phyloP scores from a whole-genome alignment of 108 stramenopile genomes.

The Pseudonitzschia pungens region DNA sequence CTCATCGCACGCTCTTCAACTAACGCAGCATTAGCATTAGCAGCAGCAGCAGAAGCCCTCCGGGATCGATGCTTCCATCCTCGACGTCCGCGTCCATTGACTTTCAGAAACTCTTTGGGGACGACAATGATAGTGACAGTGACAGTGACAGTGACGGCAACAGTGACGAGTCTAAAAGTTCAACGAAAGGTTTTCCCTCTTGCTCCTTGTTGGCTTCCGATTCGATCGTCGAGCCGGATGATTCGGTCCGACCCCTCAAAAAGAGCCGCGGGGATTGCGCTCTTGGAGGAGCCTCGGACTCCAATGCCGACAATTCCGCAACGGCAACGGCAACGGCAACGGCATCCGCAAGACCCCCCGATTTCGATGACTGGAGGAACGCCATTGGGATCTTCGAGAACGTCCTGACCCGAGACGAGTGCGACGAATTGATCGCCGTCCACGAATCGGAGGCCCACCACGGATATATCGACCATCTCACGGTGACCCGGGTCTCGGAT shows the following conservation, averaged over 20 bases:
- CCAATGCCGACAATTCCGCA: not conserved
- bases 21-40: too few species aligned
- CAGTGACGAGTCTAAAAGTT: not conserved
- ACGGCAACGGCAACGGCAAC: not conserved
- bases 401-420: not conserved
- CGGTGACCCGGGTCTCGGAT: conserved; percentile 2
- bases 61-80: too few species aligned
- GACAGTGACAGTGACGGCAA: not conserved
- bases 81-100: too few species aligned
- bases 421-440: conserved; percentile 5
- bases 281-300: not conserved
- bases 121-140: not conserved
- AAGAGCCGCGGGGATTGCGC: not conserved
- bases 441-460: conserved; percentile 2
- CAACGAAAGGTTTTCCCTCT: not conserved
- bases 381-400: not conserved
- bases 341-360: not conserved
- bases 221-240: not conserved
- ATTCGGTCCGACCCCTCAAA: not conserved
- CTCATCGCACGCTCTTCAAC: too few species aligned
- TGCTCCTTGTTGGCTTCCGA: not conserved
- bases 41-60: too few species aligned
- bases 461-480: conserved; percentile 1
- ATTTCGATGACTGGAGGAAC: not conserved
- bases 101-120: conserved; percentile 1